Evolutionary conservation across 352 stramenopile species (phyloP).

Genomic region (Bremia lactucae): DNA sequence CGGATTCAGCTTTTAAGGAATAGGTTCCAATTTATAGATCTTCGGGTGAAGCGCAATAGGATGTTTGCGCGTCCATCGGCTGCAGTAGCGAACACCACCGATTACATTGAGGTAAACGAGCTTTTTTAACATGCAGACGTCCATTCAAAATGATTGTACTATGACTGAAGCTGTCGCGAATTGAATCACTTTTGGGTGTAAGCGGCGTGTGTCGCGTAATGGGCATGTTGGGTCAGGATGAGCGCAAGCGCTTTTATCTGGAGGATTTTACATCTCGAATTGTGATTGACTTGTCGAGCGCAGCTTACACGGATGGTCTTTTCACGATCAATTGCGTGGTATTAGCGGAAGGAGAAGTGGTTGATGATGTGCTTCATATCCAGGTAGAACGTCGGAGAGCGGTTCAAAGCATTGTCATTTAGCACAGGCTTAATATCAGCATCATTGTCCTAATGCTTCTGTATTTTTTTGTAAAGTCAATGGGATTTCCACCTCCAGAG

Average conservation of each 20-base stretch:
- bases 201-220: constrained; percentile 69
- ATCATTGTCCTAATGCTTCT: background rate
- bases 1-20: constrained; percentile 59
- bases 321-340: constrained; percentile 90
- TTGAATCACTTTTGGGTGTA: constrained; percentile 79
- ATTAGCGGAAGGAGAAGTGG: constrained; percentile 89
- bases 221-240: constrained; percentile 78
- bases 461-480: constrained; percentile 37
- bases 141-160: background rate
- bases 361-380: constrained; percentile 86
- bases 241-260: constrained; percentile 65
- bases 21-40: constrained; percentile 55
- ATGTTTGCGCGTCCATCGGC: constrained; percentile 61
- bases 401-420: background rate
- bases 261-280: constrained; percentile 80
- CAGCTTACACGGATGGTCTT: constrained; percentile 76
- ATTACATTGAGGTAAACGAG: constrained; percentile 45
- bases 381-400: constrained; percentile 35
- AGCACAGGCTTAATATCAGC: background rate
- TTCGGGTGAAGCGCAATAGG: constrained; percentile 73
- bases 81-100: constrained; percentile 35
- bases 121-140: background rate
- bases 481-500: constrained; percentile 87
- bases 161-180: constrained; percentile 49
- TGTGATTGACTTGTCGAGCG: constrained; percentile 60